Percentiles rank a stretch among this genome's conserved stretches.
Evolutionary conservation across 129 eudicot species (phyloP).

Genomic region (Centaurea solstitialis): DNA sequence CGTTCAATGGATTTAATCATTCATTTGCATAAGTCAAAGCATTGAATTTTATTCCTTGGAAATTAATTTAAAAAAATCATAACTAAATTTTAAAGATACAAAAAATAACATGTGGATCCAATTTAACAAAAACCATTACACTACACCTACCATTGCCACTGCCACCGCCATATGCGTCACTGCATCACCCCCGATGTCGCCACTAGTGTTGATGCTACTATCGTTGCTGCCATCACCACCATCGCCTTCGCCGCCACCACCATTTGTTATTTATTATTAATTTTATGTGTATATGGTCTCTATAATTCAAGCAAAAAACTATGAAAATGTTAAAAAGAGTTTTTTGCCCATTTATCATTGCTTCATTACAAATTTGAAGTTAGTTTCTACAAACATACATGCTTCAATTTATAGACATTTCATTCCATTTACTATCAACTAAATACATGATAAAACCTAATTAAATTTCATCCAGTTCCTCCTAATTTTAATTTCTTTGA

Average conservation of each 20-base stretch:
- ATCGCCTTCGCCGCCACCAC: background rate
- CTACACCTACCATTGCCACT: background rate
- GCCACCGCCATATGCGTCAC: background rate
- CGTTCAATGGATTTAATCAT: background rate
- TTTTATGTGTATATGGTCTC: background rate
- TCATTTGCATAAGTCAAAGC: background rate
- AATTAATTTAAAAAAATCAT: background rate
- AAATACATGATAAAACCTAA: background rate
- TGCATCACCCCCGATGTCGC: too few species aligned
- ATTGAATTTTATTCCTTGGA: background rate
- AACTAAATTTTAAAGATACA: background rate
- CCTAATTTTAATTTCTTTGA: background rate
- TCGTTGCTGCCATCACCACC: background rate
- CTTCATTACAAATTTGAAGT: background rate
- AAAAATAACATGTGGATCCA: background rate
- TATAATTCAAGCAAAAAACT: background rate
- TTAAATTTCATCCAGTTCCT: background rate
- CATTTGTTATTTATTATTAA: too few species aligned
- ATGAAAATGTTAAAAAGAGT: background rate
- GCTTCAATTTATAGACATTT: background rate
- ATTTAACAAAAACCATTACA: background rate
- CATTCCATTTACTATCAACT: background rate
- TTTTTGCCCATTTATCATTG: background rate
- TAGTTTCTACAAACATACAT: background rate
- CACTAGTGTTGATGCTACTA: too few species aligned